Evolutionary conservation across 768 basidiomycete species (phyloP).

Genomic region (Leucogyrophana mollusca): DNA sequence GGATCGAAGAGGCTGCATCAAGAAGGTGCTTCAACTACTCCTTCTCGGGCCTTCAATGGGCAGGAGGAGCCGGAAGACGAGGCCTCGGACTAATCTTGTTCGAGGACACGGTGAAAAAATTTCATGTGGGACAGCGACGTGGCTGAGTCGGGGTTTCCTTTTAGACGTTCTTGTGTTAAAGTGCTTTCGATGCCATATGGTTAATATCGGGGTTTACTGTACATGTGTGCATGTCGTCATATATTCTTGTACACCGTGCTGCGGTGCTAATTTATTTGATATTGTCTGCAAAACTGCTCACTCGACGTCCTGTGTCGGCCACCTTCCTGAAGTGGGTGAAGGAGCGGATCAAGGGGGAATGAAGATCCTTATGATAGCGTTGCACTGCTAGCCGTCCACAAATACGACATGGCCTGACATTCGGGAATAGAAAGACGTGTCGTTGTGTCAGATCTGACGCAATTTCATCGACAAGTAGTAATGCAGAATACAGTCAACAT

Average conservation of each 20-base stretch:
- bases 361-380: no score
- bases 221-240: conserved; percentile 14
- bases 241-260: conserved; percentile 10
- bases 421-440: no score
- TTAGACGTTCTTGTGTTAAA: conserved; percentile 33
- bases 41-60: conserved; percentile 21
- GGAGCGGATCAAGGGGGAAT: no score
- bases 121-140: conserved; percentile 7
- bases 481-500: no score
- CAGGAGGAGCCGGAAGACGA: conserved; percentile 32
- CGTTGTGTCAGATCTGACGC: no score
- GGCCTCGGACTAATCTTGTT: conserved; percentile 25
- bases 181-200: conserved; percentile 14
- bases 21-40: conserved; percentile 31
- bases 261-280: no score
- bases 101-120: conserved; percentile 23
- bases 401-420: no score
- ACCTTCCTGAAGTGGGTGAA: neutral
- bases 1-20: conserved; percentile 60
- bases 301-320: neutral
- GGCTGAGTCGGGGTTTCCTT: conserved; percentile 14
- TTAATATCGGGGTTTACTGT: conserved; percentile 9
- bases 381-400: no score
- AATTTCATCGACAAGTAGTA: no score
- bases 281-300: no score